Percentiles rank a stretch among this genome's conserved stretches.
Conservation (phyloP, 116 monocot genomes). For the Dioscorea cayenensis region DNA sequence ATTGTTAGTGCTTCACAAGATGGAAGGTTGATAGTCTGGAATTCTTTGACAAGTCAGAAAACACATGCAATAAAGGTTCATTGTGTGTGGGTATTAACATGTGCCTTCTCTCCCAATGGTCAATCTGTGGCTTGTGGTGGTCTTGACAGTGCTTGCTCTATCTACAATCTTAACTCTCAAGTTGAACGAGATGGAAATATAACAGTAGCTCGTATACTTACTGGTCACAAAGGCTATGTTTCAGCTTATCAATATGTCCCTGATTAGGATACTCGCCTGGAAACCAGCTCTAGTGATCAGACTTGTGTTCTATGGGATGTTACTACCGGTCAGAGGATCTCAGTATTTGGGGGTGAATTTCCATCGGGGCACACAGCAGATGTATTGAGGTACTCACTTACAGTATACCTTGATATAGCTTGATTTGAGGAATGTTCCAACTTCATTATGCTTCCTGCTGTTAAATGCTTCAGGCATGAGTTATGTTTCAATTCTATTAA, state of each 20-base stretch:
- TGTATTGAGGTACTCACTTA: slow-evolving; percentile 61
- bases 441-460: neutral
- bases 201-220: slow-evolving; percentile 68
- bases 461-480: too few relatives aligned
- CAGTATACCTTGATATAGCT: neutral
- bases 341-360: slow-evolving; percentile 96
- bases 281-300: slow-evolving; percentile 93
- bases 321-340: slow-evolving; percentile 82
- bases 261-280: slow-evolving; percentile 72
- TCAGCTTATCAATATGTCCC: slow-evolving; percentile 89
- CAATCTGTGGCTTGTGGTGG: slow-evolving; percentile 93
- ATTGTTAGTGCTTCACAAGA: slow-evolving; percentile 96
- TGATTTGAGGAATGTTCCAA: neutral
- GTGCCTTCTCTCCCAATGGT: slow-evolving; percentile 87
- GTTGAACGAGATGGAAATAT: slow-evolving; percentile 82
- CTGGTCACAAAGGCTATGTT: slow-evolving; percentile 92
- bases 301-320: slow-evolving; percentile 96
- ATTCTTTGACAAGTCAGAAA: slow-evolving; percentile 98
- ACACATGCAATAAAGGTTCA: slow-evolving; percentile 89
- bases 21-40: slow-evolving; percentile 95
- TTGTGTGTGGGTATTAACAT: slow-evolving; percentile 93
- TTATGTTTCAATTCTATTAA: too few relatives aligned
- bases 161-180: slow-evolving; percentile 80
- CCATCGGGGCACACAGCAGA: slow-evolving; percentile 95
- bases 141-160: slow-evolving; percentile 91